Base-by-base conservation (phyloP, 495 filamentous ascomycete species). In the Penicillium cinerascens region DNA sequence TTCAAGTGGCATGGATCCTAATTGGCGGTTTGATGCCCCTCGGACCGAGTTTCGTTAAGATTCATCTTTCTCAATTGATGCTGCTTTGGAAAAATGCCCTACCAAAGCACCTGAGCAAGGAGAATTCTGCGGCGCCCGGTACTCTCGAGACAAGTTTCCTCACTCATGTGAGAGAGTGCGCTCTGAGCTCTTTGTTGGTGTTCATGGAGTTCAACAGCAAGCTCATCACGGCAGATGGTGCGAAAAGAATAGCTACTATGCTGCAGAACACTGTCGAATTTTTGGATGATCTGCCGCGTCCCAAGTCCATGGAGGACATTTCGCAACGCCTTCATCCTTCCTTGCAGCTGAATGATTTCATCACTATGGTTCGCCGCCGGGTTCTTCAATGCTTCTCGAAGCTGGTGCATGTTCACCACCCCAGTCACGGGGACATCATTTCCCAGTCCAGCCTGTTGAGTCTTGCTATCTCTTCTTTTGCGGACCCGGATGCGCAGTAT, bases 1-100 rank as follows among this genome's bases (percentile, higher is more conserved):
- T 99, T 33, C 93, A 99, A 59, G 91, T 97, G 5, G 92, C 93
- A 17, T 99, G 93, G 93, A 95, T 95, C 39, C 70, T 99, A 46
- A 95, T 99, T 49, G 93, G 93, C 29, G 93, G 93, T 0, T 71
- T 99, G 21, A 97, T 97, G 95, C 88, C 92, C 6, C 77, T 97
- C 2, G 93, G 93, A 0, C 95, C 95, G 5, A 97, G 95, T 65
- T 99, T 99, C 66, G 92, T 97, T 69, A 99, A 99, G 70, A 97
- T 96, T 37, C 93, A 97, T 73, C 78, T 99, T 17, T 92, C 92
- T 3, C 93, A 97, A 67, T 74, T 99, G 41, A 84, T 97, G 46
- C 71, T 97, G n/a, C 78, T 99, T 11, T 99, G 93, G 93, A 96
- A 95, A 67, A 97, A 96, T 71, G 92, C 93, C 3, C 73, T 99